These are phyloP conservation scores for Vitellaria paradoxa DNA, from an alignment of 179 eudicot genomes.

Conservation along the genomic window DNA sequence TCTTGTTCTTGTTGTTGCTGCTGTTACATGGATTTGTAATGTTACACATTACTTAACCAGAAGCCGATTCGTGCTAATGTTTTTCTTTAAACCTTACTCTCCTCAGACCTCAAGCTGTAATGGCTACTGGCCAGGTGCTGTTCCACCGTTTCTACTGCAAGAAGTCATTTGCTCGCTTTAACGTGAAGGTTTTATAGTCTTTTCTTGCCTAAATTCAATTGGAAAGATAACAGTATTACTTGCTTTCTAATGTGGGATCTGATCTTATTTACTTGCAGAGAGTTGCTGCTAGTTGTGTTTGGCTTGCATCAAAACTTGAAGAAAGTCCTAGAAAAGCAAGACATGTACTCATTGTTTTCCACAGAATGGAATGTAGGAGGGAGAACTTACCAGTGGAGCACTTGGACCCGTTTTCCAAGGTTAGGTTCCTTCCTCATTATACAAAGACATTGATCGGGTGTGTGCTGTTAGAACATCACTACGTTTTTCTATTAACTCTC, in stretches of 20 bases:
- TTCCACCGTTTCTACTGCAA: slow-evolving; percentile 83
- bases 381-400: slow-evolving; percentile 34
- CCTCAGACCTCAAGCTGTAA: slow-evolving; percentile 83
- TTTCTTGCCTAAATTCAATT: slow-evolving; percentile 9
- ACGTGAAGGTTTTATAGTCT: slow-evolving; percentile 49
- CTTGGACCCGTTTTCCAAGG: slow-evolving; percentile 32
- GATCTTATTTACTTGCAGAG: slow-evolving; percentile 44
- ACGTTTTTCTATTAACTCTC: neutral
- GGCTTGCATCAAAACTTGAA: slow-evolving; percentile 98
- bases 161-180: slow-evolving; percentile 73
- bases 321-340: slow-evolving; percentile 93
- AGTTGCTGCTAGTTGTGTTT: slow-evolving; percentile 94
- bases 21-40: slow-evolving; percentile 2
- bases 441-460: neutral
- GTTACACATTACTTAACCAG: neutral
- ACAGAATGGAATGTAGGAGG: slow-evolving; percentile 73
- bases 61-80: neutral
- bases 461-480: neutral
- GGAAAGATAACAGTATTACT: neutral
- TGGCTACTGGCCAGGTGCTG: slow-evolving; percentile 92
- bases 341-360: slow-evolving; percentile 82
- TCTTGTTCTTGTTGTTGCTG: neutral
- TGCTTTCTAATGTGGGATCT: neutral
- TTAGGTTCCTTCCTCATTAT: slow-evolving; percentile 10
- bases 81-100: slow-evolving; percentile 35